Base-by-base conservation (phyloP, 805 yeast genomes). In the Metschnikowia koreensis region DNA sequence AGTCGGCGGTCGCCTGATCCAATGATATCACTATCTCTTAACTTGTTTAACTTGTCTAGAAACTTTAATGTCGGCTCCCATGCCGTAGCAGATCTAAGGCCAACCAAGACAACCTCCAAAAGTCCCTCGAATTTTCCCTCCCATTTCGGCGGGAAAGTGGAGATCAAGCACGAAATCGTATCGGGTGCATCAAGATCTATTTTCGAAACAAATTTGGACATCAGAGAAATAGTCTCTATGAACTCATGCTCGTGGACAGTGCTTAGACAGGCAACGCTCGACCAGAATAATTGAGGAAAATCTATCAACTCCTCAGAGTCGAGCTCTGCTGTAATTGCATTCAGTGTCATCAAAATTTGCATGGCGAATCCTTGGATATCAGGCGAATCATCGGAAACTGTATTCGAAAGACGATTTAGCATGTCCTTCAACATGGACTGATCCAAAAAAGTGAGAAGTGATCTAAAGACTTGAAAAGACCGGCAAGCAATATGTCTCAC, bases 401-500 rank as follows among this genome's bases (percentile, higher is more conserved):
- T 96, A 60, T 91, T 92, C 0, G 97, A 89, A 31, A 94, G 75
- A 53, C 99, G 80, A 50, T 93, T 96, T 10, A 94, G 74, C 97
- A 94, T 89, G 69, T 92, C 98, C 50, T 89, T 82, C 42, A 96
- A 73, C 97, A 94, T 93, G 10, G 80, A 76, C 62, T 86, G 92
- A 63, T 94, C 97, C 54, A 93, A 71, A 59, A 85, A 83, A 8
- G 89, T 81, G n/a, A 91, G 71, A 51, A 94, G 68, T 3, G 96
- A 87, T 41, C 99, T 76, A 71, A 92, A 94, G 0, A 92, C 79
- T 65, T 94, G 99, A 69, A 96, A 93, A 0, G 98, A 92, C 27
- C 99, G 80, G 59, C 99, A 94, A 0, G 99, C 99, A 59, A 94
- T 81, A 65, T 96, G 99, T 62, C 97, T 79, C 1, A 93, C 98